Evolutionary conservation across 108 stramenopile species (phyloP).

Genomic region (Aurantiochytrium sp.): DNA sequence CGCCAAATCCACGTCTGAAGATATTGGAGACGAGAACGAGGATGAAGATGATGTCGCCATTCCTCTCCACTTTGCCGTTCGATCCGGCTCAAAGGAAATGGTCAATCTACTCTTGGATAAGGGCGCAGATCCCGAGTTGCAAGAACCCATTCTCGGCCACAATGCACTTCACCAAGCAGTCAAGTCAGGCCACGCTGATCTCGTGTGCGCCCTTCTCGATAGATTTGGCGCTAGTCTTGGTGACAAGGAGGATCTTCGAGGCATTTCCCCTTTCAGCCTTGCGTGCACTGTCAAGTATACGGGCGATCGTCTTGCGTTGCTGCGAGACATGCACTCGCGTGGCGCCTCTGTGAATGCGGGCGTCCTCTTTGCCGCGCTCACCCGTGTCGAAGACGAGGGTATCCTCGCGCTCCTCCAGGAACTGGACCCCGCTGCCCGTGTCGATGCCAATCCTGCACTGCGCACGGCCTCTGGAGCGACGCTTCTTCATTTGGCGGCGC

Average conservation of each 20-base stretch:
- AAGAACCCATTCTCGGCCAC: conserved; percentile 11
- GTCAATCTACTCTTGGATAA: not conserved
- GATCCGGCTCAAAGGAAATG: not conserved
- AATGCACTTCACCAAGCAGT: not conserved
- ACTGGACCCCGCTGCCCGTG: not conserved
- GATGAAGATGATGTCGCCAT: not conserved
- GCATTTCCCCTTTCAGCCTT: not conserved
- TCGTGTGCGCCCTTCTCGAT: not conserved
- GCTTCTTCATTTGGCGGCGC: not conserved
- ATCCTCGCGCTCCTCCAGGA: not conserved
- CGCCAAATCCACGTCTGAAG: not conserved
- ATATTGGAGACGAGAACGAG: not conserved
- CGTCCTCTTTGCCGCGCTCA: not conserved
- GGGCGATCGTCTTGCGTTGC: not conserved
- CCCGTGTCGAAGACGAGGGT: not conserved
- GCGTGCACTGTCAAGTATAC: not conserved
- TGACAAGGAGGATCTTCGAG: not conserved
- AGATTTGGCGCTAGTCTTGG: not conserved
- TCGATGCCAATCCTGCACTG: not conserved
- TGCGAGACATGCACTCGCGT: not conserved
- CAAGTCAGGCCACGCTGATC: not conserved
- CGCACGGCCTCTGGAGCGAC: not conserved
- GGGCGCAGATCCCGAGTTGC: not conserved
- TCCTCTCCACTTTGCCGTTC: not conserved
- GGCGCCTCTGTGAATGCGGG: not conserved